Percentiles rank a stretch among this genome's conserved stretches.
Conservation (phyloP, 148 eudicot genomes). For the Silene latifolia region DNA sequence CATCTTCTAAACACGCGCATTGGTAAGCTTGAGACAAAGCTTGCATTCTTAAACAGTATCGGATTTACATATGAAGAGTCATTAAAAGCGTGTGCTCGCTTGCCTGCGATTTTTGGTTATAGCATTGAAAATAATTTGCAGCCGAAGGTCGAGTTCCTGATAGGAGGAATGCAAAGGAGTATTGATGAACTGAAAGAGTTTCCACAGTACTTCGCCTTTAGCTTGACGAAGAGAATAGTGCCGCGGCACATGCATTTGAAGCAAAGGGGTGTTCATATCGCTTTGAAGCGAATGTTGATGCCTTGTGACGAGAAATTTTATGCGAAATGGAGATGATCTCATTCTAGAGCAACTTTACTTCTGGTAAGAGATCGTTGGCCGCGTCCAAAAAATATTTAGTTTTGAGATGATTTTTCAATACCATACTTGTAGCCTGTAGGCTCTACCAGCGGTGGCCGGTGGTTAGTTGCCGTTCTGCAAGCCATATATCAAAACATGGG, state of each 20-base stretch:
- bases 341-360: background rate
- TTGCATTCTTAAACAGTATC: constrained; percentile 33
- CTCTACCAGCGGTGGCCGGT: no score
- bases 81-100: constrained; percentile 33
- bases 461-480: background rate
- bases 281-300: constrained; percentile 49
- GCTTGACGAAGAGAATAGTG: constrained; percentile 42
- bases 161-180: constrained; percentile 45
- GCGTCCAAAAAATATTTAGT: no score
- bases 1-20: constrained; percentile 49
- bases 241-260: constrained; percentile 60
- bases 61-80: constrained; percentile 46
- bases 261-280: constrained; percentile 32
- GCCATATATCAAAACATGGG: no score
- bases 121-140: constrained; percentile 44
- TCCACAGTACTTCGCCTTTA: constrained; percentile 66
- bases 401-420: background rate
- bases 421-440: background rate
- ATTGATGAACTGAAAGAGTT: constrained; percentile 49
- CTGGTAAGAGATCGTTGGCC: background rate
- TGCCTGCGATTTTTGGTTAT: constrained; percentile 59
- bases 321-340: constrained; percentile 48
- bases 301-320: constrained; percentile 48
- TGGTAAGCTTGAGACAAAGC: constrained; percentile 39
- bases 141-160: constrained; percentile 51